These are phyloP conservation scores for Syzygium grande DNA, from an alignment of 345 rosid genomes.

Conservation along the genomic window DNA sequence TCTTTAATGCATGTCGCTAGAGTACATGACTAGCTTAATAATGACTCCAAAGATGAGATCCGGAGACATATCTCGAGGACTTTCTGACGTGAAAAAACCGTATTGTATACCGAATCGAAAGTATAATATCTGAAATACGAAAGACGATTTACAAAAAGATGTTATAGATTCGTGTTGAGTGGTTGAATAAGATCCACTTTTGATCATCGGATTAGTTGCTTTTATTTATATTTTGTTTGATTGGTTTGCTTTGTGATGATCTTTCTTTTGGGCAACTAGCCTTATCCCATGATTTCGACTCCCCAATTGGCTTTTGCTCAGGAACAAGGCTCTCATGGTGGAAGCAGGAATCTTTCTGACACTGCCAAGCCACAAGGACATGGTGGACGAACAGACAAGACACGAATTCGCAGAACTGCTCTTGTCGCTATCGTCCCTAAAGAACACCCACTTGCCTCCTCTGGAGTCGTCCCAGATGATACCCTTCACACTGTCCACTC, in stretches of 20 bases:
- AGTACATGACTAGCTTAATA: background rate
- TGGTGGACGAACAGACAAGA: constrained; percentile 40
- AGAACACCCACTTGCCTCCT: constrained; percentile 37
- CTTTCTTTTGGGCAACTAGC: background rate
- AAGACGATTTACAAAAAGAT: accelerated
- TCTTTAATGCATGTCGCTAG: background rate
- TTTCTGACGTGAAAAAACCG: background rate
- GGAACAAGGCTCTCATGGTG: constrained; percentile 77
- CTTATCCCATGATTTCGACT: background rate
- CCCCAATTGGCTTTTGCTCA: constrained; percentile 17
- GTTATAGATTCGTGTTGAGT: background rate
- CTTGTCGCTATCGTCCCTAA: constrained; percentile 47
- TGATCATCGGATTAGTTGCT: background rate
- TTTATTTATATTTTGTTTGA: background rate
- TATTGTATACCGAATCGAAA: background rate
- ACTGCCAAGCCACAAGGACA: constrained; percentile 37
- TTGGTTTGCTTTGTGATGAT: background rate
- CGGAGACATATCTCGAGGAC: background rate
- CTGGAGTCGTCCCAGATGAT: constrained; percentile 33
- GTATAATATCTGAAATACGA: accelerated
- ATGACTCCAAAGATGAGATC: background rate
- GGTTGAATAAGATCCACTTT: background rate
- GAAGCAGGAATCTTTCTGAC: constrained; percentile 75
- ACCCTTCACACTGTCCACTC: constrained; percentile 37
- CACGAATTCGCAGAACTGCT: constrained; percentile 52